Percentiles rank a stretch among this genome's conserved stretches.
These are phyloP conservation scores for Spathaspora jeffriesii DNA, from an alignment of 1,139 yeast genomes.

Conservation along the genomic window DNA sequence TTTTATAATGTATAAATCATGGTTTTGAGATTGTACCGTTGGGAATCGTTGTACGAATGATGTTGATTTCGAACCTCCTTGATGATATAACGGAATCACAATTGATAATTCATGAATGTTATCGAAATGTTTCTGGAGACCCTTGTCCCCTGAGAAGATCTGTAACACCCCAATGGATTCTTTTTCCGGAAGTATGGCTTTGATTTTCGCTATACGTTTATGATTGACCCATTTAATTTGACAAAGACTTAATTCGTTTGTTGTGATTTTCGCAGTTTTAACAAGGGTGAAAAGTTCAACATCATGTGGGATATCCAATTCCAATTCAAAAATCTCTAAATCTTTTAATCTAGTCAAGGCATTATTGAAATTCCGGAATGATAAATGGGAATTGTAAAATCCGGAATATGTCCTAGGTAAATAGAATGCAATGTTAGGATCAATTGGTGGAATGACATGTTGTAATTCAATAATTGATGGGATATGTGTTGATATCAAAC, in stretches of 20 bases:
- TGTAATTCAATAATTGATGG: constrained; percentile 81
- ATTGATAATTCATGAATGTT: constrained; percentile 71
- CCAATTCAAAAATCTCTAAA: constrained; percentile 78
- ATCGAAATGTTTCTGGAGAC: constrained; percentile 58
- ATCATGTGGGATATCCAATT: constrained; percentile 67
- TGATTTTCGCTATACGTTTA: constrained; percentile 70
- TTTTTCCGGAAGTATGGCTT: constrained; percentile 75
- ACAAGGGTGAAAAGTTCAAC: constrained; percentile 62
- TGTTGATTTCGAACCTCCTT: constrained; percentile 58
- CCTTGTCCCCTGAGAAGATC: constrained; percentile 71
- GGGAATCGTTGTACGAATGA: constrained; percentile 75
- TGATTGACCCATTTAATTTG: constrained; percentile 75
- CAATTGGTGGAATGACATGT: constrained; percentile 83
- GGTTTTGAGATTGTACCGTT: constrained; percentile 63
- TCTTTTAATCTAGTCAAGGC: constrained; percentile 75
- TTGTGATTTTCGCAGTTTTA: constrained; percentile 51
- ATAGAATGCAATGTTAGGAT: constrained; percentile 74
- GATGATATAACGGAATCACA: constrained; percentile 77
- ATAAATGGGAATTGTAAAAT: constrained; percentile 59
- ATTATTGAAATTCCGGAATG: constrained; percentile 70
- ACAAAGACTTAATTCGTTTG: constrained; percentile 61
- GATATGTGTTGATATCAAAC: constrained; percentile 79
- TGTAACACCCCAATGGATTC: constrained; percentile 72
- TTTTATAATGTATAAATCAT: constrained; percentile 78
- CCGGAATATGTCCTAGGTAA: constrained; percentile 87